Base-by-base conservation (phyloP, 257 asterid genomes). In the Nicotiana undulata region DNA sequence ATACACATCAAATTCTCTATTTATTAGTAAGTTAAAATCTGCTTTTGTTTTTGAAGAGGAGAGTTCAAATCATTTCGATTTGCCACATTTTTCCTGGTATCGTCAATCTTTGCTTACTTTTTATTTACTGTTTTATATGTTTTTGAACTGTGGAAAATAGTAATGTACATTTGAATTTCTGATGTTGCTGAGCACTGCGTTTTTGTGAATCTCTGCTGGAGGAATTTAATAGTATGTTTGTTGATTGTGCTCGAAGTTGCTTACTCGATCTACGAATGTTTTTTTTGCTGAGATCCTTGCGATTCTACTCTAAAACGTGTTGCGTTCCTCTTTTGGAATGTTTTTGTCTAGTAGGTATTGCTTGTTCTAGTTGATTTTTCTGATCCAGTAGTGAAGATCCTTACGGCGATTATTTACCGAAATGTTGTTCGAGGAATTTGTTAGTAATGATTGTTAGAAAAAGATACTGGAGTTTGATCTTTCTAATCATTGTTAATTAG, bases 41-140 rank as follows among this genome's bases (percentile, higher is more conserved):
- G 55, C 58, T 52, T 44, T 34, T 18, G 26, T 18, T 22, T 4
- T 26, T 34, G 29, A 34, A n/a, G 58, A 34, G 59, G 24, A 20
- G 37, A 60, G 59, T 60, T 59, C 40, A 20, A 77, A 20, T 37
- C 70, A 55, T 85, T 85, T 67, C n/a, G 76, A 67, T 67, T 32
- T 76, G 66, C 83, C 31, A 79, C 79, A 80, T 64, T 34, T 46
- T 75, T 78, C 20, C 46, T 77, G 80, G 59, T 59, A 91, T 24
- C 37, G 89, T 89, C 83, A 84, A 52, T 85, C 52, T 46, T 74
- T 15, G 1, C 8, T 2, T 49, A 6, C 44, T 74, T 4, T 49
- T 40, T 65, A 60, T 68, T 61, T 70, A 18, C 70, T 63, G 64
- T 29, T 81, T 72, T 24, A 10, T 80, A 31, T 79, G 44, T 83